Percentiles rank a stretch among this genome's conserved stretches.
These are phyloP conservation scores for Heliosperma pusillum DNA, from an alignment of 148 eudicot species.

Conservation along the genomic window DNA sequence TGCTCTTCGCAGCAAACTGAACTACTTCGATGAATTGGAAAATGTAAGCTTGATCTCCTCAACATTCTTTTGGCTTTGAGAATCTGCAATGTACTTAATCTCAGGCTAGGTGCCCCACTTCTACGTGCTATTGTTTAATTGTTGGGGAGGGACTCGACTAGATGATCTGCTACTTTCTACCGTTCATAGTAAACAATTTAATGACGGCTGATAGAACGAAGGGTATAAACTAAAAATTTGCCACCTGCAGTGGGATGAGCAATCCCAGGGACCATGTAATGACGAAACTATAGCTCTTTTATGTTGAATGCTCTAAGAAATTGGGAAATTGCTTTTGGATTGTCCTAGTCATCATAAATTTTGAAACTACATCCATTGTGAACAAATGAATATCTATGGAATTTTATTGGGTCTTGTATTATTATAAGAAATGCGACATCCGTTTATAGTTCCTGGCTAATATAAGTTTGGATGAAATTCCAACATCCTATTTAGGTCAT, in stretches of 20 bases:
- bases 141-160: background rate
- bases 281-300: background rate
- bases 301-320: background rate
- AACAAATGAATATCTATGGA: background rate
- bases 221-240: background rate
- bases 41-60: conserved; percentile 57
- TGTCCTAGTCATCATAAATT: background rate
- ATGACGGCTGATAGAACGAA: background rate
- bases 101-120: background rate
- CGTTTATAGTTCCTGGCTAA: background rate
- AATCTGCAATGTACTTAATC: conserved; percentile 1
- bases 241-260: background rate
- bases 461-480: background rate
- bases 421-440: background rate
- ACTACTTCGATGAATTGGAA: conserved; percentile 93
- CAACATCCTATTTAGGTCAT: too few species aligned
- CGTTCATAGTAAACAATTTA: background rate
- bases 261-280: background rate
- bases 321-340: background rate
- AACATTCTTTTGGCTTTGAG: background rate
- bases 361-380: too few species aligned
- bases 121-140: background rate
- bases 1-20: conserved; percentile 90
- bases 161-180: background rate
- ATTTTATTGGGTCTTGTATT: background rate